Evolutionary conservation across 2,329 filamentous ascomycete species (phyloP), one percentile per base, ranked within the genome.

Genomic region (Acrodontium crateriforme): DNA sequence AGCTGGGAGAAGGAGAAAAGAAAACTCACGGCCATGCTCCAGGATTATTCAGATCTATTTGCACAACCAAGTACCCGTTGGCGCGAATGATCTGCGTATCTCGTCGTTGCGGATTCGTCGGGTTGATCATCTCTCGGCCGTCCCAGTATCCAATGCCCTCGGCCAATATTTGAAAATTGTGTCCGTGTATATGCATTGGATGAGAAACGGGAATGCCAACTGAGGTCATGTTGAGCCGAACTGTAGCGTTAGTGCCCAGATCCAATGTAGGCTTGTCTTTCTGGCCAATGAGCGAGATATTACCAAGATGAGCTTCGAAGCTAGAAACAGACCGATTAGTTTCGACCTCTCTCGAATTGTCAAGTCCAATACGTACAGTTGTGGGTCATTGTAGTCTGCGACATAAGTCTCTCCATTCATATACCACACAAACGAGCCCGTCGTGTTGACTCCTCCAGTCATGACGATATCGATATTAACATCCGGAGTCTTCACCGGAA

Each of bases 151-250:
- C 34, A 16, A 27, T 22, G 23, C 45, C 46, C 11, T 36, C 38
- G 13, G 33, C 36, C 5, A 47, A 40, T 28, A 47, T 22, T 16
- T 42, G 37, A 29, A 47, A 39, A 36, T 49, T 47, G 40, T 48
- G 44, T 14, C 46, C 46, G 39, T 49, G 45, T 9, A 46, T 37
- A 33, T 46, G 45, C 40, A 49, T 45, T n/a, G 44, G 44, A 22
- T 47, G 42, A 12, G 40, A 28, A 26, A 35, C 34, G 6, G 43
- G 35, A 31, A 45, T 45, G 25, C 37, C 34, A 26, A 45, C 36
- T 16, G 41, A 40, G 16, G 63, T 65, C 6, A 78, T 46, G 11
- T 71, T 55, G n/a, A 78, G 50, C 6, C 71, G 59, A 16, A 78
- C 58, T 5, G 65, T 67, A 19, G 54, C 54, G 36, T 69, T 69